These are phyloP conservation scores for Zymoseptoria brevis DNA, from an alignment of 2,329 filamentous ascomycete genomes.

Conservation along the genomic window DNA sequence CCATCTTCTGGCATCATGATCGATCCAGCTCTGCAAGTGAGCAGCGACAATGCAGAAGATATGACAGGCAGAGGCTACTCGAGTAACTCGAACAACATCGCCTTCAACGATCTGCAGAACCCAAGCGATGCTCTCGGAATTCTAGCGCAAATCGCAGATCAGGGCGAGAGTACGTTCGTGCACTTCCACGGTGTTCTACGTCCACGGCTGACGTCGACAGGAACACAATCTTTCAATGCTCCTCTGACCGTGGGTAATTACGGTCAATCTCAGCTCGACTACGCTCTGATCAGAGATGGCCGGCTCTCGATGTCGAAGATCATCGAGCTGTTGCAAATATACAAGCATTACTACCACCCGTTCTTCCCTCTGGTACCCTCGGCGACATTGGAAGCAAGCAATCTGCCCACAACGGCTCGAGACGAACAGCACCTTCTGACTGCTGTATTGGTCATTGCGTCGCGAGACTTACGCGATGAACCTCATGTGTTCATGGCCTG, in stretches of 20 bases:
- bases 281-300: constrained; percentile 35
- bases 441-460: constrained; percentile 61
- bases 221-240: not conserved
- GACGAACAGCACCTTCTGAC: constrained; percentile 61
- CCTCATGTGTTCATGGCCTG: constrained; percentile 57
- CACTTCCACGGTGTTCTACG: not conserved
- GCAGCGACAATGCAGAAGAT: constrained; percentile 12
- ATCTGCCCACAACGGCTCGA: constrained; percentile 49
- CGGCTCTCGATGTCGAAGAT: constrained; percentile 40
- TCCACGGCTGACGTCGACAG: not conserved
- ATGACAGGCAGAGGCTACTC: constrained; percentile 21
- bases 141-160: constrained; percentile 39
- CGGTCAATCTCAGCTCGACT: constrained; percentile 31
- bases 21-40: constrained; percentile 25
- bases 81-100: constrained; percentile 24
- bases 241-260: not conserved
- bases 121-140: constrained; percentile 44
- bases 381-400: constrained; percentile 48
- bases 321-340: constrained; percentile 49
- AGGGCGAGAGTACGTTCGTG: constrained; percentile 21
- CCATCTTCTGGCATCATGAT: constrained; percentile 22
- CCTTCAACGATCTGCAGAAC: constrained; percentile 40
- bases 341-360: constrained; percentile 58
- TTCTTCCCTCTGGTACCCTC: constrained; percentile 62
- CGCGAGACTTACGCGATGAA: constrained; percentile 60